These are phyloP conservation scores for Cystoderma amianthinum DNA, from an alignment of 768 basidiomycete genomes.

Conservation along the genomic window DNA sequence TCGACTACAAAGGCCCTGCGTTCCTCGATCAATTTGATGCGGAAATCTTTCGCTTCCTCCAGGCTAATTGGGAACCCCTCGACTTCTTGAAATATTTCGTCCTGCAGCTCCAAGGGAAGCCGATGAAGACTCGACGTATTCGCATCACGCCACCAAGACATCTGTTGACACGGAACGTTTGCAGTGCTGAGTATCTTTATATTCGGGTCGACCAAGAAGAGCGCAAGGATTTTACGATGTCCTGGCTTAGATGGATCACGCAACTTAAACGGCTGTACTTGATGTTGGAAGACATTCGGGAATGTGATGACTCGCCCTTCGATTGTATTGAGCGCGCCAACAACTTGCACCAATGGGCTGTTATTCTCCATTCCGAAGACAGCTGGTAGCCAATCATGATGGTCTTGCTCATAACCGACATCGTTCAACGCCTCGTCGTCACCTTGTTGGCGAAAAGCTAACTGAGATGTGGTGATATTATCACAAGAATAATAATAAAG, in stretches of 20 bases:
- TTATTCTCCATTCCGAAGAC: slow-evolving; percentile 7
- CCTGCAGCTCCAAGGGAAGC: slow-evolving; percentile 19
- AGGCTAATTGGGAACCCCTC: slow-evolving; percentile 19
- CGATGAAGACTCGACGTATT: background rate
- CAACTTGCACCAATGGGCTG: slow-evolving; percentile 10
- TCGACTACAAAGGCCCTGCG: slow-evolving; percentile 7
- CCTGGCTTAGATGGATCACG: slow-evolving; percentile 25
- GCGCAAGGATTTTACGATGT: slow-evolving; percentile 31
- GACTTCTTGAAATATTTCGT: slow-evolving; percentile 12
- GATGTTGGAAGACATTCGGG: slow-evolving; percentile 30
- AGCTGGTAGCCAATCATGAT: background rate
- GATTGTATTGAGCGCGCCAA: slow-evolving; percentile 19
- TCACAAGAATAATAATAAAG: too few relatives aligned
- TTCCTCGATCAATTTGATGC: slow-evolving; percentile 23
- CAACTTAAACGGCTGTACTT: slow-evolving; percentile 25
- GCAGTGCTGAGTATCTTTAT: too few relatives aligned
- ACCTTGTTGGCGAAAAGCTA: background rate
- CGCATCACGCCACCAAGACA: too few relatives aligned
- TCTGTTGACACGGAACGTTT: too few relatives aligned
- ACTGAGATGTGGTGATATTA: slow-evolving; percentile 1
- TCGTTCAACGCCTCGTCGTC: background rate
- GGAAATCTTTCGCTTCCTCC: slow-evolving; percentile 19
- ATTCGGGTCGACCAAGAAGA: too few relatives aligned
- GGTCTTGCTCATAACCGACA: background rate
- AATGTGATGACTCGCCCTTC: slow-evolving; percentile 23